These are phyloP conservation scores for Microsporum audouinii DNA, from an alignment of 2,329 filamentous ascomycete species.

Conservation along the genomic window DNA sequence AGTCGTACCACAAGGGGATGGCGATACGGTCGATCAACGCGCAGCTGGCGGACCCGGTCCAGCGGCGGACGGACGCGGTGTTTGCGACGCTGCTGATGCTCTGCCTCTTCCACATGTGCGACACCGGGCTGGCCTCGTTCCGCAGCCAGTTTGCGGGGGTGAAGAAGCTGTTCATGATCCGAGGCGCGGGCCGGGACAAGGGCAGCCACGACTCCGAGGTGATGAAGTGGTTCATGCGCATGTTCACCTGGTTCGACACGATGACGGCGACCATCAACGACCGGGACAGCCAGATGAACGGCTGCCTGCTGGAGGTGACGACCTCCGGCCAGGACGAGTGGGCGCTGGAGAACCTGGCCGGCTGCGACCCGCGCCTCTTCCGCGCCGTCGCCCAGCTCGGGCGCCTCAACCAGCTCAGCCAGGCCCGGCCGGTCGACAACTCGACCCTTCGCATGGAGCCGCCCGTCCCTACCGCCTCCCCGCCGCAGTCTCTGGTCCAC, in stretches of 20 bases:
- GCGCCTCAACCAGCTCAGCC: conserved; percentile 71
- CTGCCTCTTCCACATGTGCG: conserved; percentile 86
- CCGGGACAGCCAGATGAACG: conserved; percentile 67
- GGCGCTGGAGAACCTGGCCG: conserved; percentile 71
- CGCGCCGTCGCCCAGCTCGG: conserved; percentile 74
- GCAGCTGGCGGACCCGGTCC: conserved; percentile 64
- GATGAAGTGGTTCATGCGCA: conserved; percentile 68
- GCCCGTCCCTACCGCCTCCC: conserved; percentile 19
- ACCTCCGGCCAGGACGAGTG: conserved; percentile 56
- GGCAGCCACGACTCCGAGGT: conserved; percentile 50
- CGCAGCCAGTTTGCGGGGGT: conserved; percentile 88
- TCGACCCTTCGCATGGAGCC: conserved; percentile 18
- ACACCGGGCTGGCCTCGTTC: conserved; percentile 86
- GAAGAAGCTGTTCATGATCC: conserved; percentile 73
- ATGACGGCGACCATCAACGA: conserved; percentile 88
- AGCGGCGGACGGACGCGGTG: conserved; percentile 72
- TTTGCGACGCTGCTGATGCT: conserved; percentile 77
- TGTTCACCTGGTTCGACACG: conserved; percentile 91
- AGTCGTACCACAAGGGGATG: conserved; percentile 72
- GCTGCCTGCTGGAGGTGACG: conserved; percentile 51
- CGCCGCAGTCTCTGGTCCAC: conserved; percentile 27
- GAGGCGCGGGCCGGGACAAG: conserved; percentile 49
- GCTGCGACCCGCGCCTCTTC: conserved; percentile 79
- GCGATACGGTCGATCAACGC: conserved; percentile 75
- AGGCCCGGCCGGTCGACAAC: conserved; percentile 41